Percentiles rank a stretch among this genome's conserved stretches.
Conservation (phyloP, 148 eudicot species). For the Chenopodium formosanum region DNA sequence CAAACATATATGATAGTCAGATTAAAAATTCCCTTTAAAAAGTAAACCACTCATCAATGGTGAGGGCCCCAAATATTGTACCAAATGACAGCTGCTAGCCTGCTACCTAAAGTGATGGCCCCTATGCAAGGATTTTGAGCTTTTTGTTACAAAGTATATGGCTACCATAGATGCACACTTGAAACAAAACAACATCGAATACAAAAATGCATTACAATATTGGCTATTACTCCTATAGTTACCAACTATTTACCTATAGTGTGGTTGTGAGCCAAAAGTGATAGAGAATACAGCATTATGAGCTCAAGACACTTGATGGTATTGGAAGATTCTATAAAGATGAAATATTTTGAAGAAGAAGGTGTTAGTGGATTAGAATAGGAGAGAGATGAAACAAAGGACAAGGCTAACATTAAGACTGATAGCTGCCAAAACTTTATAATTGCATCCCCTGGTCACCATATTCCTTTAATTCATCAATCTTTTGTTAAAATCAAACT, state of each 20-base stretch:
- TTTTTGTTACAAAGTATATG: background rate
- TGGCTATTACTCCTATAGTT: background rate
- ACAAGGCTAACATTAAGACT: constrained; percentile 1
- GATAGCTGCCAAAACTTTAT: constrained; percentile 27
- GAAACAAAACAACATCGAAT: background rate
- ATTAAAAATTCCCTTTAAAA: background rate
- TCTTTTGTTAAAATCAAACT: too few relatives aligned
- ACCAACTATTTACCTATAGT: background rate
- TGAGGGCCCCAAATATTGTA: background rate
- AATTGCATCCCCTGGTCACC: too few relatives aligned
- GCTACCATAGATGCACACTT: background rate
- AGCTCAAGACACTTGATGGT: background rate
- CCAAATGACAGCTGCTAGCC: background rate
- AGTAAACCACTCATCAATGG: background rate
- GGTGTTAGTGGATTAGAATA: background rate
- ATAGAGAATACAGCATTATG: background rate
- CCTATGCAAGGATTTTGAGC: background rate
- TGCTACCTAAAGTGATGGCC: background rate
- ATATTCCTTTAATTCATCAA: too few relatives aligned
- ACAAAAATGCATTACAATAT: background rate
- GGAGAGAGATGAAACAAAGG: constrained; percentile 6
- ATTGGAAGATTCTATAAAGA: background rate
- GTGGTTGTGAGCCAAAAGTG: background rate
- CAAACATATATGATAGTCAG: background rate
- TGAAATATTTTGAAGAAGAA: background rate